Conservation (phyloP, 2,329 filamentous ascomycete genomes). For the Dactylonectria macrodidyma region DNA sequence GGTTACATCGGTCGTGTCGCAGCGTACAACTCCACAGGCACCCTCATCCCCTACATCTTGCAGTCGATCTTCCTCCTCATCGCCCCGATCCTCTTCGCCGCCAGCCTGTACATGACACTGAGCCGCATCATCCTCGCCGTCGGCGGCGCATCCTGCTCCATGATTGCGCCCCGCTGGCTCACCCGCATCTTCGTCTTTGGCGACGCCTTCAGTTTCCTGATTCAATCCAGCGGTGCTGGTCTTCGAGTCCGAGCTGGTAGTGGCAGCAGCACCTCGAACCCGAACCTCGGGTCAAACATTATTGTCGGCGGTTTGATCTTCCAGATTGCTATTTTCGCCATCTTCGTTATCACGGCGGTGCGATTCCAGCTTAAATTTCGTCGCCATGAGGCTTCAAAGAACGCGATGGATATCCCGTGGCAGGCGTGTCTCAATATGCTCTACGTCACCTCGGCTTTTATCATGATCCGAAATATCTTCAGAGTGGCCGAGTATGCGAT, state of each 20-base stretch:
- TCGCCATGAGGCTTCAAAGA: not conserved
- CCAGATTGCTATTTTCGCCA: constrained; percentile 68
- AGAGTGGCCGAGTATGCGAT: constrained; percentile 25
- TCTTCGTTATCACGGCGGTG: constrained; percentile 64
- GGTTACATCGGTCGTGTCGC: constrained; percentile 56
- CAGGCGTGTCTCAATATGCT: constrained; percentile 51
- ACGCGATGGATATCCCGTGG: constrained; percentile 49
- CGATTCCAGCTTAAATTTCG: constrained; percentile 57
- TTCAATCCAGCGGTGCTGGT: constrained; percentile 51
- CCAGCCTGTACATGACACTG: constrained; percentile 62
- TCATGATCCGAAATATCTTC: constrained; percentile 52
- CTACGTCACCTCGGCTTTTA: constrained; percentile 54
- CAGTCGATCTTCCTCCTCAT: constrained; percentile 58
- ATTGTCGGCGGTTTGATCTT: constrained; percentile 68
- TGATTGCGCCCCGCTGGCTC: constrained; percentile 45
- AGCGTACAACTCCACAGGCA: constrained; percentile 53
- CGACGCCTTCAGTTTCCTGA: constrained; percentile 49
- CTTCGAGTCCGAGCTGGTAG: constrained; percentile 45
- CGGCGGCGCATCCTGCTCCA: constrained; percentile 40
- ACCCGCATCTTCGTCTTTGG: constrained; percentile 52
- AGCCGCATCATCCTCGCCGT: constrained; percentile 54
- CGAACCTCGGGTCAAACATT: constrained; percentile 60
- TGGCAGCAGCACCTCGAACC: constrained; percentile 26
- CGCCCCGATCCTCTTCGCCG: constrained; percentile 62
- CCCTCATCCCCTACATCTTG: constrained; percentile 57